Conservation (phyloP, 331 rosid species). For the Erythrophleum ivorense region DNA sequence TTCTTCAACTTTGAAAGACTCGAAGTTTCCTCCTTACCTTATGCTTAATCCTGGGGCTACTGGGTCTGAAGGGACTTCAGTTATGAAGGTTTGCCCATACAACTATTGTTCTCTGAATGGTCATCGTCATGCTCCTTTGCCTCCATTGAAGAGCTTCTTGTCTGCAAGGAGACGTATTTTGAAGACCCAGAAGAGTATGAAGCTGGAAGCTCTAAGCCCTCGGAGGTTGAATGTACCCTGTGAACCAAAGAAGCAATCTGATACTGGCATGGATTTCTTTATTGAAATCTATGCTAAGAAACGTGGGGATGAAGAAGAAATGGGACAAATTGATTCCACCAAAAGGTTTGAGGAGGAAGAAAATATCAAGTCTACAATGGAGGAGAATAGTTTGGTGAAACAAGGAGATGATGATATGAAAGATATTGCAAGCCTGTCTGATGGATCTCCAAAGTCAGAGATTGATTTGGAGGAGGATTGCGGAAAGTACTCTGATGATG, state of each 20-base stretch:
- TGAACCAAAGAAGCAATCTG: conserved; percentile 40
- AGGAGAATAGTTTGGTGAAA: conserved; percentile 24
- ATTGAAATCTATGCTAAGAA: conserved; percentile 53
- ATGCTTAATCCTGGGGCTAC: conserved; percentile 64
- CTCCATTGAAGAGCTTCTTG: conserved; percentile 75
- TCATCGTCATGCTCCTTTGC: conserved; percentile 63
- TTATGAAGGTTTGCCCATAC: conserved; percentile 78
- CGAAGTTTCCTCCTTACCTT: conserved; percentile 67
- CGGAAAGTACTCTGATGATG: conserved; percentile 23
- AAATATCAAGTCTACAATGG: conserved; percentile 29
- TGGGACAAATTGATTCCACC: conserved; percentile 11
- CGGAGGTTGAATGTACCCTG: conserved; percentile 42
- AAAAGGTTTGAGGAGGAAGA: conserved; percentile 36
- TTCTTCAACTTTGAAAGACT: conserved; percentile 82
- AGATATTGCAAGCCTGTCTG: conserved; percentile 35
- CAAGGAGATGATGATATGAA: conserved; percentile 31
- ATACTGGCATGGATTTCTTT: conserved; percentile 46
- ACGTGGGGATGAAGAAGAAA: conserved; percentile 25
- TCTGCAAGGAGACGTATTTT: conserved; percentile 61
- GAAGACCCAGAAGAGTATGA: conserved; percentile 60
- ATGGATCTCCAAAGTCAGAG: conserved; percentile 44
- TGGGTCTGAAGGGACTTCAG: conserved; percentile 75
- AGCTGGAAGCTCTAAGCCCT: conserved; percentile 49
- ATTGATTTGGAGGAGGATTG: conserved; percentile 45
- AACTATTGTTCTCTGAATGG: conserved; percentile 87